These are phyloP conservation scores for Daldinia sp. DNA, from an alignment of 2,329 filamentous ascomycete species.

Conservation along the genomic window DNA sequence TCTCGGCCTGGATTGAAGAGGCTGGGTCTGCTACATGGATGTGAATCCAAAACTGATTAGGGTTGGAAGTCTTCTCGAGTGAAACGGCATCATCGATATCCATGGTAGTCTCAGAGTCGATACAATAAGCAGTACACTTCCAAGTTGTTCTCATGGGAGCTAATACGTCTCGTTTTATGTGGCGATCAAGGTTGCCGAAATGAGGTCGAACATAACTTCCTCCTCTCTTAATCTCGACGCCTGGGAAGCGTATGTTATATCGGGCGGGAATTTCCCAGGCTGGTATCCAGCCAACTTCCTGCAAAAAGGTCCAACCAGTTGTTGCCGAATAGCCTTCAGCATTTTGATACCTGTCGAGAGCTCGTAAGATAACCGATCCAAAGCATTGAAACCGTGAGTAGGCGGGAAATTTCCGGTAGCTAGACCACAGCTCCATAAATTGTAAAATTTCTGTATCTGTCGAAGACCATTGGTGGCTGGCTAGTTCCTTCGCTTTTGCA, in stretches of 20 bases:
- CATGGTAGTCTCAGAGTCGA: constrained; percentile 71
- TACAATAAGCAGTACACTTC: constrained; percentile 72
- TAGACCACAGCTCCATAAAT: constrained; percentile 75
- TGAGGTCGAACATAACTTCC: constrained; percentile 53
- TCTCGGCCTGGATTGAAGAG: constrained; percentile 69
- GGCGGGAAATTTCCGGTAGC: constrained; percentile 61
- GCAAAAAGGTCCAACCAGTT: constrained; percentile 71
- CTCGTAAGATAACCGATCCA: constrained; percentile 70
- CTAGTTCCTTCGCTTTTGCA: constrained; percentile 6
- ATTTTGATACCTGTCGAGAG: constrained; percentile 66
- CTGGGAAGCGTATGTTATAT: constrained; percentile 66
- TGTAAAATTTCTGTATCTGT: constrained; percentile 65
- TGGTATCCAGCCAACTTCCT: constrained; percentile 75
- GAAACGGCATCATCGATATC: constrained; percentile 85
- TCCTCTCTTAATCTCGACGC: constrained; percentile 53
- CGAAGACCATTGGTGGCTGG: constrained; percentile 53
- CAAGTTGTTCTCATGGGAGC: constrained; percentile 65
- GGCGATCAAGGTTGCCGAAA: constrained; percentile 45
- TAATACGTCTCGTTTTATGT: constrained; percentile 55
- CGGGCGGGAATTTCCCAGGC: constrained; percentile 75
- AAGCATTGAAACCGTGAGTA: constrained; percentile 65
- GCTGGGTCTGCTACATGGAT: constrained; percentile 82
- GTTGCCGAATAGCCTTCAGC: constrained; percentile 54
- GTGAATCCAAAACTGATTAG: constrained; percentile 75
- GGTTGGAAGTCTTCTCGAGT: constrained; percentile 63